Base-by-base conservation (phyloP, 352 stramenopile species). In the Phytophthora uliginosa region DNA sequence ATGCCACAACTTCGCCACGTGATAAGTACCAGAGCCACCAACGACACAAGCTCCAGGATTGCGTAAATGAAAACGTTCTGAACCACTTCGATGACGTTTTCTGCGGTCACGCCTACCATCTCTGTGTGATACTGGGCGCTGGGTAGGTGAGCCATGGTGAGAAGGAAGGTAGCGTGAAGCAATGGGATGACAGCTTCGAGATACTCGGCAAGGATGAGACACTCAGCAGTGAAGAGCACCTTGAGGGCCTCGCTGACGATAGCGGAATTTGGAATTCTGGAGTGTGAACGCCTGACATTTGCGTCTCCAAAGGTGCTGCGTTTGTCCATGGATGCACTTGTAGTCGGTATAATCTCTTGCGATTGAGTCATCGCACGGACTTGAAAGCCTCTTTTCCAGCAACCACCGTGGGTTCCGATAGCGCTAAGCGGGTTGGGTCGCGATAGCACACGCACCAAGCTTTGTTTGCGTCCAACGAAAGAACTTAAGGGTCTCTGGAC, bases 121-220 rank as follows among this genome's bases (percentile, higher is more conserved):
- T 77, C 66, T 13, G 65, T 53, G 50, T 82, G 74, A 61, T 74
- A 82, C 24, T 65, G 7, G 4, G 52, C 56, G 53, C 76, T 78
- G 3, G 70, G 63, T n/a, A 76, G 36, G 1, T 62, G 31, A 5
- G 69, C 20, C 45, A 73, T 57, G 17, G 40, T 33, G 17, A 62
- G 7, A 48, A 60, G 57, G n/a, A 45, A 77, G 1, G 24, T 60
- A 10, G 17, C 66, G 47, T 78, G 78, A 6, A 74, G 60, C 5
- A 73, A 22, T 0, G 74, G 70, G 20, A 78, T 65, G 50, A 82
- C 47, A 4, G 52, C 48, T 36, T 82, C 74, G 20, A 67, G 20
- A 60, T 78, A 82, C 59, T 82, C 74, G 20, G 73, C 48, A 0
- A 81, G 66, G 6, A 71, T 52, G 24, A 74, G 33, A 57, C 71